These are phyloP conservation scores for Wallacemonas rigidus DNA, from an alignment of 208 protist genomes.

Conservation along the genomic window DNA sequence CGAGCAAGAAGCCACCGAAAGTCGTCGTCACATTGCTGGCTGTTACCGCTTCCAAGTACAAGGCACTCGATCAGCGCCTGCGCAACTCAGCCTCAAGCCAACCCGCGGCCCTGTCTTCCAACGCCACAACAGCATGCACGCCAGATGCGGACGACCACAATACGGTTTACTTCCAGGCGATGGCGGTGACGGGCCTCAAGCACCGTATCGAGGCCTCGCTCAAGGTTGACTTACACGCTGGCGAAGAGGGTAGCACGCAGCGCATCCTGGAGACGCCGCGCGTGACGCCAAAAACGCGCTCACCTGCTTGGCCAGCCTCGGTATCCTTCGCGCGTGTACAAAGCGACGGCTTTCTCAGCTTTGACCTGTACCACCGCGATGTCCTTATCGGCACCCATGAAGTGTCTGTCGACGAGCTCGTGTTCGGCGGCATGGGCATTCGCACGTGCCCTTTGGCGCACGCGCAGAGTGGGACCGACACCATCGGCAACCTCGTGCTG, in stretches of 20 bases:
- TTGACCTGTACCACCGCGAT: constrained; percentile 76
- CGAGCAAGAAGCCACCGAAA: constrained; percentile 22
- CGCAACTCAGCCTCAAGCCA: neutral
- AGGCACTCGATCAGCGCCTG: constrained; percentile 53
- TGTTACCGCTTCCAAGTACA: constrained; percentile 67
- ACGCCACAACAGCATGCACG: too few relatives aligned
- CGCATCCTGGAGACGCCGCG: constrained; percentile 63
- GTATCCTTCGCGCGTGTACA: constrained; percentile 50
- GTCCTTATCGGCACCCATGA: constrained; percentile 63
- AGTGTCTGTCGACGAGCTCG: constrained; percentile 72
- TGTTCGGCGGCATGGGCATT: constrained; percentile 73
- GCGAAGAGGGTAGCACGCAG: constrained; percentile 31
- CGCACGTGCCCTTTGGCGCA: constrained; percentile 53
- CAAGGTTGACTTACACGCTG: constrained; percentile 42
- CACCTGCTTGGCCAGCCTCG: constrained; percentile 68
- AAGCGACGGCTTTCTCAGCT: constrained; percentile 60
- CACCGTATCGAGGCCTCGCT: constrained; percentile 83
- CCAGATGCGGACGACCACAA: constrained; percentile 29
- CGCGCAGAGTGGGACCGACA: constrained; percentile 42
- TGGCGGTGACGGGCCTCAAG: constrained; percentile 68
- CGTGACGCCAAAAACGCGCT: constrained; percentile 66
- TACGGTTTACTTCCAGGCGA: constrained; percentile 62
- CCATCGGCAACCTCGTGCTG: constrained; percentile 65
- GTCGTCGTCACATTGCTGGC: constrained; percentile 72
- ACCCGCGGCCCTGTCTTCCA: neutral